phyloP scores from a whole-genome alignment of 176 grass and related monocot genomes.

The Carex myosuroides region DNA sequence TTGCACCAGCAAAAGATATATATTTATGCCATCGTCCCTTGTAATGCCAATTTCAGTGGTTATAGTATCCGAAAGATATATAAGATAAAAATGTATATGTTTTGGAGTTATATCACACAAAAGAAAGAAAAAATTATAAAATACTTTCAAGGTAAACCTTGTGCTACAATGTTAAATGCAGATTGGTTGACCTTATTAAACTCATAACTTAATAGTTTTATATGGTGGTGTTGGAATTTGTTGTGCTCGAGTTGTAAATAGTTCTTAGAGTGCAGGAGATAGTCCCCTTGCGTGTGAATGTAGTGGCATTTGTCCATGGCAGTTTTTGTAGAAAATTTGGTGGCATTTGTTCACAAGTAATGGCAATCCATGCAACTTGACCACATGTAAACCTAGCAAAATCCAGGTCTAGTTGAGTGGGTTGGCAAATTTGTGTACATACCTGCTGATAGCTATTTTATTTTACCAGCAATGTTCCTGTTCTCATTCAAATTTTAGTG shows the following conservation, averaged over 20 bases:
- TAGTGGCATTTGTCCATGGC: background rate
- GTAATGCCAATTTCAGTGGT: too few species aligned
- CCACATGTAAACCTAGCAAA: background rate
- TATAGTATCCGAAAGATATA: too few species aligned
- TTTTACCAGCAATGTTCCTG: background rate
- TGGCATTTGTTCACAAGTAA: background rate
- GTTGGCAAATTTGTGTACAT: background rate
- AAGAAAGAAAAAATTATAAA: too few species aligned
- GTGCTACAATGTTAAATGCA: too few species aligned
- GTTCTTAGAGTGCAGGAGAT: background rate
- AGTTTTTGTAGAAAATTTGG: background rate
- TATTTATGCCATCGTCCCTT: too few species aligned
- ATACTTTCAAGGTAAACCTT: too few species aligned
- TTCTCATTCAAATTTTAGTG: background rate
- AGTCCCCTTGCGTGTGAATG: background rate
- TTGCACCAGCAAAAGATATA: too few species aligned
- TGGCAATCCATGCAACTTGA: background rate
- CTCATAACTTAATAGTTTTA: too few species aligned
- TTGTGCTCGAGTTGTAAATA: background rate
- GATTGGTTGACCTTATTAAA: too few species aligned
- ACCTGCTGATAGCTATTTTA: background rate
- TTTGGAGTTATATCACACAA: too few species aligned
- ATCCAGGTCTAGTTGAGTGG: background rate
- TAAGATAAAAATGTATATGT: too few species aligned
- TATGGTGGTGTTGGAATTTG: background rate